phyloP scores from a whole-genome alignment of 2,329 filamentous ascomycete species.

The Aspergillaceae sp. region DNA sequence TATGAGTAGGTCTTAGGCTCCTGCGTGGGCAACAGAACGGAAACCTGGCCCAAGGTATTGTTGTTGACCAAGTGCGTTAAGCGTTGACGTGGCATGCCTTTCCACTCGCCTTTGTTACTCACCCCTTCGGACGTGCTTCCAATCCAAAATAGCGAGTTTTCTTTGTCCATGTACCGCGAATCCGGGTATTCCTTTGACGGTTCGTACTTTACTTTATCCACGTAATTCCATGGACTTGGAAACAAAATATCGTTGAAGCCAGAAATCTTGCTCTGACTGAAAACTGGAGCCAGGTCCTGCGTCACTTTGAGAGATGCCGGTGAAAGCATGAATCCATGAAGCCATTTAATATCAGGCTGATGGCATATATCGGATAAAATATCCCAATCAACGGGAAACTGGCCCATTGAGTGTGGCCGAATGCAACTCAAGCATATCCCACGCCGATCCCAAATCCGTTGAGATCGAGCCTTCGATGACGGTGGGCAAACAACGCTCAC shows the following conservation, averaged over 20 bases:
- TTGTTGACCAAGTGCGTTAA: conserved; percentile 61
- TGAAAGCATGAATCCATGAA: conserved; percentile 65
- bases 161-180: conserved; percentile 51
- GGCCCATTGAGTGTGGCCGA: conserved; percentile 55
- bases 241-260: conserved; percentile 71
- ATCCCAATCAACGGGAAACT: conserved; percentile 59
- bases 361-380: conserved; percentile 60
- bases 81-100: conserved; percentile 60
- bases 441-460: conserved; percentile 55
- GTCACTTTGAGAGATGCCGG: conserved; percentile 55
- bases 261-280: conserved; percentile 63
- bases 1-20: conserved; percentile 44
- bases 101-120: conserved; percentile 49
- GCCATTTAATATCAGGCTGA: conserved; percentile 64
- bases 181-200: conserved; percentile 46
- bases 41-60: conserved; percentile 42
- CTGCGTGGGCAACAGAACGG: conserved; percentile 48
- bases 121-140: conserved; percentile 55
- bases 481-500: conserved; percentile 53
- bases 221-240: conserved; percentile 56
- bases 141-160: conserved; percentile 63
- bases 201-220: conserved; percentile 47
- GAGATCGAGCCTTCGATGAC: conserved; percentile 50
- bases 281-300: conserved; percentile 61
- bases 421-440: conserved; percentile 58